Evolutionary conservation across 225 moss, liverwort and hornwort genomes (phyloP).

Genomic region (Lunularia cruciata): DNA sequence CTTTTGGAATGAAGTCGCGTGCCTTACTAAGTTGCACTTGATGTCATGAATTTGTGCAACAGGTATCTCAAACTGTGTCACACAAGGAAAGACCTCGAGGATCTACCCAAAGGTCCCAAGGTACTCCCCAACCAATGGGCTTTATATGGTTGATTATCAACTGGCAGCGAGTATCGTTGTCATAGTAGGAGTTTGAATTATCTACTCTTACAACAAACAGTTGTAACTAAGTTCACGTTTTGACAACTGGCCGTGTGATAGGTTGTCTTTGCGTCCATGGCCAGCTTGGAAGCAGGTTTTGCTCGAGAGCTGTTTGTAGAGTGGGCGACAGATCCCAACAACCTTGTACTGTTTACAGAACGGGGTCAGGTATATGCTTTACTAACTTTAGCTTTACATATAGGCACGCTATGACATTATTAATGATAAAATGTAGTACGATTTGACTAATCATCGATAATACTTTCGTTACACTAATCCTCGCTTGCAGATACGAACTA

Average conservation of each 20-base stretch:
- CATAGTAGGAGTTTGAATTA: no score
- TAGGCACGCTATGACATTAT: no score
- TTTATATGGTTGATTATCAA: no score
- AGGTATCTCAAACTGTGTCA: conserved; percentile 92
- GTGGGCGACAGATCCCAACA: conserved; percentile 88
- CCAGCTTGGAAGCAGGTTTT: conserved; percentile 97
- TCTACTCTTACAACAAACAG: neutral
- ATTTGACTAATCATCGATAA: no score
- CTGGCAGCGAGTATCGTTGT: no score
- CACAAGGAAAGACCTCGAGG: conserved; percentile 88
- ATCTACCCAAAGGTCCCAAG: conserved; percentile 81
- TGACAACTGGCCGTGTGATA: conserved; percentile 18
- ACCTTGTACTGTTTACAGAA: conserved; percentile 94
- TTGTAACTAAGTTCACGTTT: neutral
- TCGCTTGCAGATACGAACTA: no score
- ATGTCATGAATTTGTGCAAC: conserved; percentile 6
- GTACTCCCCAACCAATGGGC: conserved; percentile 29
- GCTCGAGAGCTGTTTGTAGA: conserved; percentile 90
- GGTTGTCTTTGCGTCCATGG: conserved; percentile 99
- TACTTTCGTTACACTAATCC: no score
- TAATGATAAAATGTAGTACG: no score
- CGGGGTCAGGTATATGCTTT: conserved; percentile 88
- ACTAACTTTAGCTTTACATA: no score
- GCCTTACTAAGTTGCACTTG: no score
- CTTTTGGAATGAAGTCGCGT: no score